These are phyloP conservation scores for Coccomyxa sp. DNA, from an alignment of 139 green algal species.

Conservation along the genomic window DNA sequence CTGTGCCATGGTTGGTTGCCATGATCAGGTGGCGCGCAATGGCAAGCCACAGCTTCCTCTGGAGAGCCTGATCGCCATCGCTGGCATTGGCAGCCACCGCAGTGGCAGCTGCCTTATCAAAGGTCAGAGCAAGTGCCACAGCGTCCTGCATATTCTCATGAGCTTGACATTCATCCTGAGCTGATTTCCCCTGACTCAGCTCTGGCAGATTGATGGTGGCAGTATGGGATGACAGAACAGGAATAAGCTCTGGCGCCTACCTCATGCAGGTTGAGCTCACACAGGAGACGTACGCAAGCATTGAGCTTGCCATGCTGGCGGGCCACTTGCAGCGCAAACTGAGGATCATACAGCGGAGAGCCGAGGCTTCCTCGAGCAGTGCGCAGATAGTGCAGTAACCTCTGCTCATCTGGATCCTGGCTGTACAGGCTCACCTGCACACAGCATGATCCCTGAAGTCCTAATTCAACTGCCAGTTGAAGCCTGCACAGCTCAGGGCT, in stretches of 20 bases:
- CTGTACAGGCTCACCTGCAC: conserved; percentile 71
- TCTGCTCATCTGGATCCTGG: conserved; percentile 36
- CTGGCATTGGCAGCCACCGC: conserved; percentile 56
- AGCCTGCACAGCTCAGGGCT: no score
- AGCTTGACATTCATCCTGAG: background rate
- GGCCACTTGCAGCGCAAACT: conserved; percentile 78
- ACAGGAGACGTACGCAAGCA: conserved; percentile 79
- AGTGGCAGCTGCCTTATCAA: conserved; percentile 76
- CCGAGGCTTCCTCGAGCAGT: conserved; percentile 31
- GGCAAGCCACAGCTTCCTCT: conserved; percentile 84
- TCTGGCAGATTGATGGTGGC: background rate
- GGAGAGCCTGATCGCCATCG: conserved; percentile 58
- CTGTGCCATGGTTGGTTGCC: background rate
- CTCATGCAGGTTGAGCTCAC: conserved; percentile 62
- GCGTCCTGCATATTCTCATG: conserved; percentile 58
- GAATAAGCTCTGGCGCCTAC: background rate
- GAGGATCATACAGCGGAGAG: conserved; percentile 74
- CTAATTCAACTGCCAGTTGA: no score
- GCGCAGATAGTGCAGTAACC: conserved; percentile 68
- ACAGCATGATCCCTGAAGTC: no score
- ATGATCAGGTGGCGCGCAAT: conserved; percentile 85
- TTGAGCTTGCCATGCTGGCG: conserved; percentile 35
- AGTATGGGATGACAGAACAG: background rate
- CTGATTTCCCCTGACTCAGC: background rate
- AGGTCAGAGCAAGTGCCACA: conserved; percentile 66